These are phyloP conservation scores for Tremella mesenterica DNA, from an alignment of 768 basidiomycete genomes.

Conservation along the genomic window DNA sequence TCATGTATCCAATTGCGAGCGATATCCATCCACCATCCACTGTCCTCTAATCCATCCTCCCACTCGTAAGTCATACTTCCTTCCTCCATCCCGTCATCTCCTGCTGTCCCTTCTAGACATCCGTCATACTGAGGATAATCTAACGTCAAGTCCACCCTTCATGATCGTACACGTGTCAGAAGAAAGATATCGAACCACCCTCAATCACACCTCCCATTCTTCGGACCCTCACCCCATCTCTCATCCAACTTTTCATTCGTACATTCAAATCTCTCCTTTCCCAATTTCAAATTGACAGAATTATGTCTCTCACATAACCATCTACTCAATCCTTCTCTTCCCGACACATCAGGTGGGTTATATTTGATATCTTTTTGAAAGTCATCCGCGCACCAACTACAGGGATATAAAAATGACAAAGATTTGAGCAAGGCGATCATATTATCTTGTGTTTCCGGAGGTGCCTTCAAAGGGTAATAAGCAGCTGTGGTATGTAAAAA, in stretches of 20 bases:
- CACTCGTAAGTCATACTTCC: too few species aligned
- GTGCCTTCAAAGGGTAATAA: slow-evolving; percentile 81
- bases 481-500: slow-evolving; percentile 93
- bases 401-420: slow-evolving; percentile 78
- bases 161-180: too few species aligned
- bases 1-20: too few species aligned
- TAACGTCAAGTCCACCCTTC: too few species aligned
- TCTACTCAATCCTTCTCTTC: slow-evolving; percentile 57
- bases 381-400: slow-evolving; percentile 72
- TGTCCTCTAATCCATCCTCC: too few species aligned
- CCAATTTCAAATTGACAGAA: slow-evolving; percentile 76
- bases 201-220: slow-evolving; percentile 83
- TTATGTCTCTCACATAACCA: slow-evolving; percentile 94
- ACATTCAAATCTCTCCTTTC: slow-evolving; percentile 78
- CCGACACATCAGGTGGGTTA: slow-evolving; percentile 69
- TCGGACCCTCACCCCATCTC: slow-evolving; percentile 85
- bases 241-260: slow-evolving; percentile 57
- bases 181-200: too few species aligned
- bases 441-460: slow-evolving; percentile 63
- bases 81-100: too few species aligned
- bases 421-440: slow-evolving; percentile 75
- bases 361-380: slow-evolving; percentile 61
- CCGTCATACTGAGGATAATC: neutral
- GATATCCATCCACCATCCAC: neutral
- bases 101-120: neutral